phyloP scores from a whole-genome alignment of 2,329 filamentous ascomycete species.

The Neurospora crassa region DNA sequence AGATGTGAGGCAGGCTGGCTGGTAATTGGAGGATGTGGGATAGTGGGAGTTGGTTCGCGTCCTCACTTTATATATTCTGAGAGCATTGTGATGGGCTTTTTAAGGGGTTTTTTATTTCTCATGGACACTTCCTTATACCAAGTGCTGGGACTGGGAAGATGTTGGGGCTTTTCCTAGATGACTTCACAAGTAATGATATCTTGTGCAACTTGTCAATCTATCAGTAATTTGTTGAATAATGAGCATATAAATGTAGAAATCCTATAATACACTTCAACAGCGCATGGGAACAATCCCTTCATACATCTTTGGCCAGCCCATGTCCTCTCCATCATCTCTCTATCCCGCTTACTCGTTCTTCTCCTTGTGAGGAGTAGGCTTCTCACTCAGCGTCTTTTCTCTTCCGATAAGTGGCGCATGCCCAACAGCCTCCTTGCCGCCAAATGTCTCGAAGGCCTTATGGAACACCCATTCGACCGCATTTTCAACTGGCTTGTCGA shows the following conservation, averaged over 20 bases:
- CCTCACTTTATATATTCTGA: slow-evolving; percentile 6
- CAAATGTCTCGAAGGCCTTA: slow-evolving; percentile 64
- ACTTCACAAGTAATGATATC: neutral
- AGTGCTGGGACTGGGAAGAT: neutral
- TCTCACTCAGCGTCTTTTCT: slow-evolving; percentile 33
- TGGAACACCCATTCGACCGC: slow-evolving; percentile 88
- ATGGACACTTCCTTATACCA: neutral
- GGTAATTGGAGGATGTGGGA: slow-evolving; percentile 4
- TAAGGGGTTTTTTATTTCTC: neutral
- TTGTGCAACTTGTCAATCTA: neutral
- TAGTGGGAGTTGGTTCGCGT: neutral
- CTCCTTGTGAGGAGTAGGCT: slow-evolving; percentile 32
- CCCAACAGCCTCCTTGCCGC: slow-evolving; percentile 50
- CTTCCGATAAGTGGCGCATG: slow-evolving; percentile 44
- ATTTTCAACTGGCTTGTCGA: slow-evolving; percentile 87
- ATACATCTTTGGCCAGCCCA: neutral
- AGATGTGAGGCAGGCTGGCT: slow-evolving; percentile 27
- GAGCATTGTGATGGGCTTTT: slow-evolving; percentile 2
- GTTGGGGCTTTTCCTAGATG: neutral
- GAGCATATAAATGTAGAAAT: neutral
- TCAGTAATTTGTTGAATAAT: neutral
- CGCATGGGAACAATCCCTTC: neutral
- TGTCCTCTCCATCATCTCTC: neutral
- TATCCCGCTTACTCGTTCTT: slow-evolving; percentile 30
- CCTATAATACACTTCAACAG: neutral